These are phyloP conservation scores for Pythium angustatum DNA, from an alignment of 352 stramenopile species.

Conservation along the genomic window DNA sequence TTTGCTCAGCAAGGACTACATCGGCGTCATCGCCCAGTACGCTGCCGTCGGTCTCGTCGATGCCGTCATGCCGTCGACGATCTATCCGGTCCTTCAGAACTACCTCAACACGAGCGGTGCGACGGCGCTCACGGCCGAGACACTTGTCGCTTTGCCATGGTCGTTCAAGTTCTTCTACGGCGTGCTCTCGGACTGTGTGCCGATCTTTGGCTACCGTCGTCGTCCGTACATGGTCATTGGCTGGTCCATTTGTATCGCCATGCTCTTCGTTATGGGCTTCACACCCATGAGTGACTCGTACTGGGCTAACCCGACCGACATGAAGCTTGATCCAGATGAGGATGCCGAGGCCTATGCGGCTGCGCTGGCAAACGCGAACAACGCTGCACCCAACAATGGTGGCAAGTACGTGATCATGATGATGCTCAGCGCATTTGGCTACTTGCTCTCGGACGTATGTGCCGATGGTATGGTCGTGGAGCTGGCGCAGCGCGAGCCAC, in stretches of 20 bases:
- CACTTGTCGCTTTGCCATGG: slow-evolving; percentile 24
- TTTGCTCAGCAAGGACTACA: slow-evolving; percentile 26
- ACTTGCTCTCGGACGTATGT: slow-evolving; percentile 40
- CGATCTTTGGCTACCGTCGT: slow-evolving; percentile 40
- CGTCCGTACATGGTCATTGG: slow-evolving; percentile 43
- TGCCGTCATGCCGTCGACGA: slow-evolving; percentile 29
- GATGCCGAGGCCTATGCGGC: slow-evolving; percentile 6
- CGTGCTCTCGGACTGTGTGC: slow-evolving; percentile 38
- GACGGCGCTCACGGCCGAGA: slow-evolving; percentile 14
- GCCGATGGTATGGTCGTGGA: slow-evolving; percentile 40
- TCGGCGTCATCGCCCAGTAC: slow-evolving; percentile 36
- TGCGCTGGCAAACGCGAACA: slow-evolving; percentile 12
- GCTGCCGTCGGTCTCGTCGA: slow-evolving; percentile 34
- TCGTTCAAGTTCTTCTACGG: slow-evolving; percentile 39
- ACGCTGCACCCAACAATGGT: slow-evolving; percentile 17
- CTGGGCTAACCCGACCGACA: slow-evolving; percentile 21
- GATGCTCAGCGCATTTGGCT: slow-evolving; percentile 37
- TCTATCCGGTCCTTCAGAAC: slow-evolving; percentile 37
- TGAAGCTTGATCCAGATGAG: slow-evolving; percentile 10
- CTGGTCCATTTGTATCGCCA: slow-evolving; percentile 34
- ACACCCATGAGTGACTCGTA: slow-evolving; percentile 29
- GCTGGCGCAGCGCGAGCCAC: slow-evolving; percentile 39
- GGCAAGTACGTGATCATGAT: slow-evolving; percentile 42
- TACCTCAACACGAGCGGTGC: slow-evolving; percentile 31
- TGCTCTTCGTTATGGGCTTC: slow-evolving; percentile 36